These are phyloP conservation scores for Phaeoacremonium minimum DNA, from an alignment of 2,329 filamentous ascomycete species.

Conservation along the genomic window DNA sequence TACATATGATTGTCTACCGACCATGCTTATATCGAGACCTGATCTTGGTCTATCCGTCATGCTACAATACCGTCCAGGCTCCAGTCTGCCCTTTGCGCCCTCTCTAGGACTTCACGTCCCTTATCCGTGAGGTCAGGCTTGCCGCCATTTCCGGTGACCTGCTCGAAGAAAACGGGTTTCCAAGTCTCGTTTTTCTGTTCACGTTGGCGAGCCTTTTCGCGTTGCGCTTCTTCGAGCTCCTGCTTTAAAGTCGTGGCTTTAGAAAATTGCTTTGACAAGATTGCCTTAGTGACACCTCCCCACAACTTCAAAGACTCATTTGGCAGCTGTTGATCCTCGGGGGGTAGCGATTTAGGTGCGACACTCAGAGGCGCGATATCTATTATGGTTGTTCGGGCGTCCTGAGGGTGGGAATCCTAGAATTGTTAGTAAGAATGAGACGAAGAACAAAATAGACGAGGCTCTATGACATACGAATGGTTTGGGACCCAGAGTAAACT, in stretches of 20 bases:
- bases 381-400: conserved; percentile 72
- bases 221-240: conserved; percentile 86
- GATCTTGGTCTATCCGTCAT: no score
- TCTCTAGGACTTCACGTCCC: conserved; percentile 44
- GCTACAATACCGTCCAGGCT: conserved; percentile 37
- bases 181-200: conserved; percentile 67
- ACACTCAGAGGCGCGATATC: conserved; percentile 83
- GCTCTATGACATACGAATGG: conserved; percentile 50
- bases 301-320: conserved; percentile 91
- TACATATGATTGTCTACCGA: no score
- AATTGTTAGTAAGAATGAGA: conserved; percentile 6
- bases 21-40: no score
- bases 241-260: conserved; percentile 84
- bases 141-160: conserved; percentile 50
- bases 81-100: conserved; percentile 51
- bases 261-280: conserved; percentile 74
- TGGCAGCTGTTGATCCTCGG: conserved; percentile 70
- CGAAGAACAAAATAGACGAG: not conserved
- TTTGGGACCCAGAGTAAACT: conserved; percentile 57
- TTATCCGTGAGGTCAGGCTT: conserved; percentile 52
- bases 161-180: conserved; percentile 83
- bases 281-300: conserved; percentile 82
- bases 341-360: conserved; percentile 74
- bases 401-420: conserved; percentile 41
- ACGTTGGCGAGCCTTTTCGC: conserved; percentile 77